phyloP scores from a whole-genome alignment of 1,284 basidiomycete genomes.

The Trichosporon sp. region DNA sequence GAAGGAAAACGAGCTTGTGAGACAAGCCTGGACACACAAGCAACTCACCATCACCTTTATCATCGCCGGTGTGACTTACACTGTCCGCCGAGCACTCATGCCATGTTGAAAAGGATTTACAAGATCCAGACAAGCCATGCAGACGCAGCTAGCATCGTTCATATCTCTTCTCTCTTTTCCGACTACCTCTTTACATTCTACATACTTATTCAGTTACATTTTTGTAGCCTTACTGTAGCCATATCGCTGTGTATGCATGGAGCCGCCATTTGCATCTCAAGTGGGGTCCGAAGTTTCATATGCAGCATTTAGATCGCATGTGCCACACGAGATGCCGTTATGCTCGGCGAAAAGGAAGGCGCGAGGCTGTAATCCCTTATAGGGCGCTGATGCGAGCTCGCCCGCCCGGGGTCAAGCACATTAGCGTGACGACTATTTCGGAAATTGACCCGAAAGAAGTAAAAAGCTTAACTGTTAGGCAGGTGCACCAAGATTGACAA shows the following conservation, averaged over 20 bases:
- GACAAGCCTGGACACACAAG: neutral
- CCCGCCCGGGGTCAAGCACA: neutral
- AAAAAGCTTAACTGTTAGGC: neutral
- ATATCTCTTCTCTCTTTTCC: neutral
- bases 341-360: neutral
- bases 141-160: neutral
- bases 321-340: neutral
- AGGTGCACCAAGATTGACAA: neutral
- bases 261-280: neutral
- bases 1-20: neutral
- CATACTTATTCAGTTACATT: neutral
- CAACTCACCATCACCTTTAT: neutral
- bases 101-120: neutral
- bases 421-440: neutral
- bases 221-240: conserved; percentile 4
- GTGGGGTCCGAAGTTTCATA: neutral
- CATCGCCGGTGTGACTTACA: neutral
- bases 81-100: neutral
- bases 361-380: neutral
- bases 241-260: conserved; percentile 3
- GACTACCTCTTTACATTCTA: neutral
- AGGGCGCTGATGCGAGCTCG: neutral
- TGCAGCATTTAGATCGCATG: neutral
- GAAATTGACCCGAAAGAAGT: neutral
- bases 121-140: neutral